These are phyloP conservation scores for Psilocybe sp. DNA, from an alignment of 768 basidiomycete genomes.

Conservation along the genomic window DNA sequence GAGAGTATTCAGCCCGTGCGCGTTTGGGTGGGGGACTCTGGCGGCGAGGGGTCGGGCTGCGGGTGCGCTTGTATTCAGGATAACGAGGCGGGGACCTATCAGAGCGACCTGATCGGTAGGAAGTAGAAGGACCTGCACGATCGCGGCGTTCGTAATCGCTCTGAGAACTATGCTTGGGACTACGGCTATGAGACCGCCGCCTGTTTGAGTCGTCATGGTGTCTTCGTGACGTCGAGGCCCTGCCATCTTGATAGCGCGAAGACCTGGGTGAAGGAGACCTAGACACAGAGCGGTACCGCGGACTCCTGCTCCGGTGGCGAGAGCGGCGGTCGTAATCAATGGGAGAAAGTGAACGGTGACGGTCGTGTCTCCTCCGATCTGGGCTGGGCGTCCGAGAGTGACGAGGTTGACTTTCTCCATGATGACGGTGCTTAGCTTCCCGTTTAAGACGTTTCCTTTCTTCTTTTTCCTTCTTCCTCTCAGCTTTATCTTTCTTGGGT, in stretches of 20 bases:
- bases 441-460: constrained; percentile 41
- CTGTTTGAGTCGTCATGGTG: constrained; percentile 27
- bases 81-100: constrained; percentile 22
- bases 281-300: constrained; percentile 26
- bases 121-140: constrained; percentile 37
- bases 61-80: constrained; percentile 35
- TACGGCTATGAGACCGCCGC: constrained; percentile 26
- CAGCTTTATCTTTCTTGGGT: constrained; percentile 73
- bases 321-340: constrained; percentile 5
- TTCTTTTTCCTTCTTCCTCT: constrained; percentile 49
- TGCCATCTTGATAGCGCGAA: constrained; percentile 28
- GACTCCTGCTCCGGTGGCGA: constrained; percentile 36
- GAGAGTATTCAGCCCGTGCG: constrained; percentile 44
- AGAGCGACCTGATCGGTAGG: constrained; percentile 49
- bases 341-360: constrained; percentile 9
- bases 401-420: constrained; percentile 15
- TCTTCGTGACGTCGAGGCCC: constrained; percentile 18
- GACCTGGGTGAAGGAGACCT: constrained; percentile 45
- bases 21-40: constrained; percentile 42
- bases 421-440: constrained; percentile 28
- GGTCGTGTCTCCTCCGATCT: constrained; percentile 8
- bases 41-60: constrained; percentile 32
- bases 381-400: constrained; percentile 20
- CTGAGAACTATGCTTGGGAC: constrained; percentile 22
- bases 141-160: constrained; percentile 25